A percentile compares a stretch with the other conserved stretches of the same genome.
Conservation (phyloP, 2,329 filamentous ascomycete species). For the Sclerotinia sclerotiorum region DNA sequence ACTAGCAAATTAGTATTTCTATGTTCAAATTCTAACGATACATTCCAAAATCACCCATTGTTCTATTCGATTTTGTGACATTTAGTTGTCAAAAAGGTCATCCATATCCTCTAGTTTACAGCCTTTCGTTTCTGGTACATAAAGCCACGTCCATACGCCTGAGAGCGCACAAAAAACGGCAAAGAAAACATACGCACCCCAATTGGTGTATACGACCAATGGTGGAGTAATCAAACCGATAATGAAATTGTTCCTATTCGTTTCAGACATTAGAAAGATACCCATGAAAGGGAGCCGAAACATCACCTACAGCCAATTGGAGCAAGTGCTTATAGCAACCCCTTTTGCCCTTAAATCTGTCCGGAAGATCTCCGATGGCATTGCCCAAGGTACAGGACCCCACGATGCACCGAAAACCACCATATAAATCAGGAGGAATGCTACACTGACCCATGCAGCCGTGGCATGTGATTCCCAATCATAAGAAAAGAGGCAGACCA, state of each 20-base stretch:
- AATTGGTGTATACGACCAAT: constrained; percentile 57
- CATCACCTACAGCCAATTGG: constrained; percentile 54
- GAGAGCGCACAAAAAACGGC: constrained; percentile 50
- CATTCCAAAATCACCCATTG: not conserved
- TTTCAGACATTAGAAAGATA: not conserved
- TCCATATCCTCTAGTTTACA: constrained; percentile 58
- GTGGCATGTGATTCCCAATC: constrained; percentile 51
- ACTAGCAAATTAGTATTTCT: no score
- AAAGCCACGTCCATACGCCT: constrained; percentile 50
- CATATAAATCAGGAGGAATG: constrained; percentile 60
- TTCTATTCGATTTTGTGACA: not conserved
- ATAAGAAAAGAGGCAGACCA: constrained; percentile 53
- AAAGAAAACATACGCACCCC: constrained; percentile 57
- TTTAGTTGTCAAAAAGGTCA: constrained; percentile 23
- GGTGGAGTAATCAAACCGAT: constrained; percentile 60
- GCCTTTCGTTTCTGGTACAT: constrained; percentile 49
- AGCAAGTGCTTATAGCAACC: constrained; percentile 60
- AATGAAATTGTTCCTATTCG: constrained; percentile 17
- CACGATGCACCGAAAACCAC: constrained; percentile 51
- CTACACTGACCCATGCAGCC: constrained; percentile 56
- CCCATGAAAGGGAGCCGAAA: not conserved
- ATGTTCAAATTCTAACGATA: not conserved
- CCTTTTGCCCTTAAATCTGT: constrained; percentile 61
- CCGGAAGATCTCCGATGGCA: constrained; percentile 61
- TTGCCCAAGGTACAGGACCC: constrained; percentile 40